phyloP scores from a whole-genome alignment of 306 rosid genomes.

The Acacia crassicarpa region DNA sequence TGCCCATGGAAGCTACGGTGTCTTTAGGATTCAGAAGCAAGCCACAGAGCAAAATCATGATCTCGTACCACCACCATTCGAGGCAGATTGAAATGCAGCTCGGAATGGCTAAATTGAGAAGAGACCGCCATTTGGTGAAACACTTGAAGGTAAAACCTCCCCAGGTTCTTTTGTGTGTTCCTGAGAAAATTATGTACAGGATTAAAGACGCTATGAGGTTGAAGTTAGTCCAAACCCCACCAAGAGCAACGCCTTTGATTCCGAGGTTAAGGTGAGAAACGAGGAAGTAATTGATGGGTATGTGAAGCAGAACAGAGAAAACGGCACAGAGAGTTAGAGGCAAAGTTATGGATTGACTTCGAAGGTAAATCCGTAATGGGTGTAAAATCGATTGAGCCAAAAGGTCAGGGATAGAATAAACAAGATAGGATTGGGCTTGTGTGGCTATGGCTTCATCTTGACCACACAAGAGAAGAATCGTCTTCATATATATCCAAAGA shows the following conservation, averaged over 20 bases:
- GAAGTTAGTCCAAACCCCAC: constrained; percentile 81
- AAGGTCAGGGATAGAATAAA: constrained; percentile 89
- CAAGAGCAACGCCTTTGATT: constrained; percentile 73
- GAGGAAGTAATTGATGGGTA: constrained; percentile 74
- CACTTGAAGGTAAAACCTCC: constrained; percentile 59
- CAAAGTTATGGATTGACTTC: constrained; percentile 80
- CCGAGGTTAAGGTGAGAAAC: constrained; percentile 60
- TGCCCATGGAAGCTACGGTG: constrained; percentile 94
- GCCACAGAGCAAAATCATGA: constrained; percentile 86
- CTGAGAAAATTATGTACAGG: constrained; percentile 53
- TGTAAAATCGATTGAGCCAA: constrained; percentile 79
- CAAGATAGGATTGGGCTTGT: constrained; percentile 68
- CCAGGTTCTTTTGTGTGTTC: constrained; percentile 67
- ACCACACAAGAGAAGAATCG: constrained; percentile 60
- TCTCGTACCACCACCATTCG: constrained; percentile 99
- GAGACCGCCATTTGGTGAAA: constrained; percentile 60
- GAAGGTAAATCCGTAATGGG: constrained; percentile 83
- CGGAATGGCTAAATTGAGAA: constrained; percentile 71
- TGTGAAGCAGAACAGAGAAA: constrained; percentile 64
- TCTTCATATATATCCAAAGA: constrained; percentile 76
- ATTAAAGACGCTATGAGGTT: constrained; percentile 61
- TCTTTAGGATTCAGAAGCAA: constrained; percentile 56
- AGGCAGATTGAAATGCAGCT: constrained; percentile 90
- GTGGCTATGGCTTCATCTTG: constrained; percentile 71
- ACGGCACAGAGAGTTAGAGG: constrained; percentile 80